Evolutionary conservation across 179 eudicot genomes (phyloP), one percentile per base, ranked within the genome.

Genomic region (Spergularia azorica): DNA sequence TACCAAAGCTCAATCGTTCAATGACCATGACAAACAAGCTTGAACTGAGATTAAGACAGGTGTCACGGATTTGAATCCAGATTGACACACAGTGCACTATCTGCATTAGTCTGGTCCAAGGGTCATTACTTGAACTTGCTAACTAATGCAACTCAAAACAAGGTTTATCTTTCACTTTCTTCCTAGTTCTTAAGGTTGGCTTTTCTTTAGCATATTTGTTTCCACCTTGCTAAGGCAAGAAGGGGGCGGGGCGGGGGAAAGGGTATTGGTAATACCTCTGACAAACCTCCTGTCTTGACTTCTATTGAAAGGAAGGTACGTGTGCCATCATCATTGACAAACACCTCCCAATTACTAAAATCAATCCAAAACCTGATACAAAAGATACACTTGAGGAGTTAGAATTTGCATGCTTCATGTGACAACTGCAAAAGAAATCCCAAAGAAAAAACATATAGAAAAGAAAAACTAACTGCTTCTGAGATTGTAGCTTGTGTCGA

Each of bases 301-400:
- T 91, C 95, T 17, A 88, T 32, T 11, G 94, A 94, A 59, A 91
- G 81, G 77, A 92, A 91, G 54, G 91, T 83, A 46, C 98, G 97
- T 11, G 98, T 86, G 58, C 63, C 66, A 71, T 94, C 95, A 80
- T 90, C 98, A 72, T 92, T 94, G 52, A 88, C 91, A 78, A 94
- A 94, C 55, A 89, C 92, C 76, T 86, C 93, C 94, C 91, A 92
- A 63, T 85, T 86, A 73, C 78, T 84, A 83, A 94, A 92, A 79
- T 87, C 94, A 79, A 94, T 89, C 91, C 83, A 87, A 74, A 83
- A 92, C 83, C 95, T 90, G 82, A 76, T 52, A 70, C 39, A 73
- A 48, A 78, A 51, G n/a, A 82, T 54, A 39, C 32, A 26, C 32
- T 0, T 26, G 32, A 26, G 32, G 32, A 63, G 10, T 46, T 3